Evolutionary conservation across 768 basidiomycete genomes (phyloP).

Genomic region (Rhodotorula taiwanensis): DNA sequence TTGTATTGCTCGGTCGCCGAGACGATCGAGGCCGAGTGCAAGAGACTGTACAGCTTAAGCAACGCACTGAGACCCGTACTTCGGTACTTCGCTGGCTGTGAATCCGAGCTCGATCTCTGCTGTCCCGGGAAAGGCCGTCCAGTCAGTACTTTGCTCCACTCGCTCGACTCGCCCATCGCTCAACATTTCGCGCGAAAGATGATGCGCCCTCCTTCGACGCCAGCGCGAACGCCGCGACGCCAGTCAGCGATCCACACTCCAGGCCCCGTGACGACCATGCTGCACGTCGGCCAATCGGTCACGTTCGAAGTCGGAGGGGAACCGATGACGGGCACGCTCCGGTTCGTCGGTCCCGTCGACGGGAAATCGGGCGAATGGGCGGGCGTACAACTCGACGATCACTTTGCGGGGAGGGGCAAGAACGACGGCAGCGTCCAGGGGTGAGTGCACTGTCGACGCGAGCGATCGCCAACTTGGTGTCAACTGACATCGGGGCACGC

Average conservation of each 20-base stretch:
- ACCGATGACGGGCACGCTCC: constrained; percentile 64
- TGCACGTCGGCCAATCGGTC: constrained; percentile 69
- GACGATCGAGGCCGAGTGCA: too few relatives aligned
- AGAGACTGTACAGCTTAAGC: too few relatives aligned
- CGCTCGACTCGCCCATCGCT: neutral
- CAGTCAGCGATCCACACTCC: neutral
- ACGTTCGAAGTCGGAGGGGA: constrained; percentile 76
- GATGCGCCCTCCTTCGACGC: too few relatives aligned
- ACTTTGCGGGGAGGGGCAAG: constrained; percentile 85
- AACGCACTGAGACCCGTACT: too few relatives aligned
- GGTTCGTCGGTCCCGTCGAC: constrained; percentile 75
- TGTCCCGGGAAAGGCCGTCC: too few relatives aligned
- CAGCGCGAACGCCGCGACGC: neutral
- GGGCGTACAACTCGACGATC: constrained; percentile 79
- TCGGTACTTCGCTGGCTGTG: too few relatives aligned
- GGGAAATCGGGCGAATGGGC: constrained; percentile 88
- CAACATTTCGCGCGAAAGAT: too few relatives aligned
- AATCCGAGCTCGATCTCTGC: too few relatives aligned
- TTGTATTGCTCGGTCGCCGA: too few relatives aligned
- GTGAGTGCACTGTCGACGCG: constrained; percentile 51
- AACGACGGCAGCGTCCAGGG: constrained; percentile 85
- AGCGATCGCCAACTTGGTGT: neutral
- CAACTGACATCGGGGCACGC: too few relatives aligned
- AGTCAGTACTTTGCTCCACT: too few relatives aligned
- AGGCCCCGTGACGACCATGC: neutral